Base-by-base conservation (phyloP, 116 monocot genomes). In the Trichopus zeylanicus region DNA sequence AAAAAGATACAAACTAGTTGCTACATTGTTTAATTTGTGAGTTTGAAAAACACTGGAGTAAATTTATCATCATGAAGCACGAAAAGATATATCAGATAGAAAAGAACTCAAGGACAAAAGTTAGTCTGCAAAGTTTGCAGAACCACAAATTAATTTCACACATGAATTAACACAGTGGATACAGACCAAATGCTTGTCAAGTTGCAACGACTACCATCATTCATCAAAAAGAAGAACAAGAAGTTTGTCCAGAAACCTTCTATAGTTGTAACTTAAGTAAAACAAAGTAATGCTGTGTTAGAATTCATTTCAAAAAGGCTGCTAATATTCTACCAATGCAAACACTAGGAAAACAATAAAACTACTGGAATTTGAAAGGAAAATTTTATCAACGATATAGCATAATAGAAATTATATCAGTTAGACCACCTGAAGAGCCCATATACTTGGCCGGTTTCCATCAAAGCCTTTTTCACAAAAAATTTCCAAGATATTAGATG, bases 371-470 rank as follows among this genome's bases (percentile, higher is more conserved):
- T n/a, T n/a, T 55, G 16, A 4, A 54, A 54, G 9, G 18, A 65
- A 51, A 37, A 42, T 13, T 2, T 13, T 42, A 3, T 4, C 42
- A 42, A 42, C 3, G 42, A 42, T 42, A 42, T 13, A 42, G 42
- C 42, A 42, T 16, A 3, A 42, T 42, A 15, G 16, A 42, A 21
- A 56, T 12, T 22, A 22, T 54, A 31, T 57, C 30, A 31, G 15
- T 18, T 53, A 31, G n/a, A 31, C 73, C 49, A 97, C 97, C 97
- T 97, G 97, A 48, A 97, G 67, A 18, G 49, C 78, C 90, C 97
- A 97, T 53, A 87, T 63, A 71, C 97, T 90, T 19, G 87, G 77
- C 54, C 47, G 73, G 62, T 59, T 70, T 26, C 91, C 91, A 68
- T 66, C 75, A 49, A 97, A 87, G 18, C 97, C 97, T 75, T 82